Evolutionary conservation across 2,329 filamentous ascomycete species (phyloP).

Genomic region (Aureobasidium sp.): DNA sequence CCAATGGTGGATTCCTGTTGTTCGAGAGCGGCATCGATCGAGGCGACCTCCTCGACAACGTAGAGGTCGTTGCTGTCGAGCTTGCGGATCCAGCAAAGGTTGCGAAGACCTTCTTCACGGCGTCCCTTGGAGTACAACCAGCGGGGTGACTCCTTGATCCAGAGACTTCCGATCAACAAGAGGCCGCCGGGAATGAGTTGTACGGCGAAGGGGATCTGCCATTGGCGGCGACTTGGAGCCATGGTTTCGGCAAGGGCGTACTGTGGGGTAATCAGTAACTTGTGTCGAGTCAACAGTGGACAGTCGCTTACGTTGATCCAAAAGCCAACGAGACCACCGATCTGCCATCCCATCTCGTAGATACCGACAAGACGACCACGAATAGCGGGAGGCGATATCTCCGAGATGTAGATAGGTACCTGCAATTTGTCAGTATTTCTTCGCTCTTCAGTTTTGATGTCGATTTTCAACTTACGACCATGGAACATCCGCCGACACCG

Average conservation of each 20-base stretch:
- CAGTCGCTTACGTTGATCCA: too few species aligned
- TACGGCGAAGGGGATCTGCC: conserved; percentile 50
- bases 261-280: too few species aligned
- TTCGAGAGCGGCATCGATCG: conserved; percentile 64
- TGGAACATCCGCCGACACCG: conserved; percentile 50
- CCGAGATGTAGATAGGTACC: conserved; percentile 53
- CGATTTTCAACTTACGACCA: conserved; percentile 41
- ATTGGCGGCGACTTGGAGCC: conserved; percentile 37
- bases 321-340: conserved; percentile 45
- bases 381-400: conserved; percentile 52
- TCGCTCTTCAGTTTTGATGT: too few species aligned
- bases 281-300: too few species aligned
- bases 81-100: conserved; percentile 57
- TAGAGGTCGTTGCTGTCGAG: conserved; percentile 54
- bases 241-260: conserved; percentile 40
- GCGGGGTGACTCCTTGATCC: conserved; percentile 39
- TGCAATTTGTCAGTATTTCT: not conserved
- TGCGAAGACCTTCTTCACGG: conserved; percentile 36
- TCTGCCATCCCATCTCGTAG: conserved; percentile 51
- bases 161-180: conserved; percentile 41
- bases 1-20: conserved; percentile 57
- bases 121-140: conserved; percentile 39
- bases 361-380: conserved; percentile 53
- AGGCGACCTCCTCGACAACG: conserved; percentile 65
- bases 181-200: conserved; percentile 62